These are phyloP conservation scores for Fusarium solani-melongenae DNA, from an alignment of 2,329 filamentous ascomycete genomes.

Conservation along the genomic window DNA sequence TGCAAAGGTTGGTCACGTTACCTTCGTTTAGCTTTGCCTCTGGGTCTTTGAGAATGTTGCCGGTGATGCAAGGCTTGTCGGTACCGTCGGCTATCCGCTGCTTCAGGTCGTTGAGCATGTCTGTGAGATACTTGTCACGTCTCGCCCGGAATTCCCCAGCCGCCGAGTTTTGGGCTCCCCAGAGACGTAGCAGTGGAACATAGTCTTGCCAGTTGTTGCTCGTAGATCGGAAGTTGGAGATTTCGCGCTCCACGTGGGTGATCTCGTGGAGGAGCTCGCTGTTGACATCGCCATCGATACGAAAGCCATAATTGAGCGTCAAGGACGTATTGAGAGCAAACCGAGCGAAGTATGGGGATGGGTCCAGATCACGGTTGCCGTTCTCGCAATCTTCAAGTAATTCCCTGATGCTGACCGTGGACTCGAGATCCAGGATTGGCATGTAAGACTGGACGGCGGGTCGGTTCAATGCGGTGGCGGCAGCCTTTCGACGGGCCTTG, in stretches of 20 bases:
- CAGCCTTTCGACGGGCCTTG: conserved; percentile 80
- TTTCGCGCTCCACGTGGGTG: conserved; percentile 77
- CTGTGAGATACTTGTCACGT: conserved; percentile 74
- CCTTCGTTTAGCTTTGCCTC: conserved; percentile 55
- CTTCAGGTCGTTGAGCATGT: conserved; percentile 70
- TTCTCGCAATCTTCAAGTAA: conserved; percentile 72
- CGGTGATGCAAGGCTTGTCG: conserved; percentile 56
- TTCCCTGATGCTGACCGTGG: conserved; percentile 77
- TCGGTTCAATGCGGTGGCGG: conserved; percentile 81
- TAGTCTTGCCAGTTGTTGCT: conserved; percentile 90
- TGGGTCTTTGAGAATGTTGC: conserved; percentile 65
- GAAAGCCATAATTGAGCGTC: conserved; percentile 82
- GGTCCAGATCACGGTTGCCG: conserved; percentile 74
- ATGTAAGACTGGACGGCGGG: conserved; percentile 83
- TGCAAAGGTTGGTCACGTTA: neutral
- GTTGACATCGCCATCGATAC: conserved; percentile 77
- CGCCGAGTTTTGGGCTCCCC: conserved; percentile 69
- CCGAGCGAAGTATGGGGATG: conserved; percentile 77
- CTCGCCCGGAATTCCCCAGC: conserved; percentile 75
- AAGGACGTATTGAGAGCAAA: conserved; percentile 82
- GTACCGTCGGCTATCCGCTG: conserved; percentile 52
- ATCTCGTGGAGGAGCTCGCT: conserved; percentile 78
- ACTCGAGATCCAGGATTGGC: conserved; percentile 84
- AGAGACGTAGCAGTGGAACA: conserved; percentile 77
- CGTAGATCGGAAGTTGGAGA: conserved; percentile 81